Conservation (phyloP, 345 rosid genomes). For the Gynandropsis gynandra region DNA sequence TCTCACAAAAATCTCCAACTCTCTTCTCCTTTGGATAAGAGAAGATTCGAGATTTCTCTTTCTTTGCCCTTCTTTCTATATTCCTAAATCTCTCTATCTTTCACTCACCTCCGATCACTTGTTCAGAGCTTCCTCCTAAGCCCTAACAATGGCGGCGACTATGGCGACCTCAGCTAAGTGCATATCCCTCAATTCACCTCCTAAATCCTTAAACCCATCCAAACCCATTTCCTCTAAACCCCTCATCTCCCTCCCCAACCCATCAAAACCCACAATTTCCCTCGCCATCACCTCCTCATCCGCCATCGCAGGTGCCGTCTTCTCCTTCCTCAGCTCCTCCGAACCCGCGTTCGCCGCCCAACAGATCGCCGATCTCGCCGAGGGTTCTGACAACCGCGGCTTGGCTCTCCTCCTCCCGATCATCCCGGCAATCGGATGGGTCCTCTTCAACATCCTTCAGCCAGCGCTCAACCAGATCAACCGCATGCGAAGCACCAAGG, state of each 20-base stretch:
- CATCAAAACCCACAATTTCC: conserved; percentile 20
- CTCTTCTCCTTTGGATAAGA: conserved; percentile 47
- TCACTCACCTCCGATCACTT: conserved; percentile 1
- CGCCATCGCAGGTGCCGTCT: conserved; percentile 75
- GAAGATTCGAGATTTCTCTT: conserved; percentile 39
- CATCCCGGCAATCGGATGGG: conserved; percentile 87
- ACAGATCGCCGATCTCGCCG: conserved; percentile 64
- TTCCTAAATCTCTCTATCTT: conserved; percentile 18
- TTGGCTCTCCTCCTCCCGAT: conserved; percentile 71
- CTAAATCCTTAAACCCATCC: conserved; percentile 39
- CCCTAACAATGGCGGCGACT: conserved; percentile 53
- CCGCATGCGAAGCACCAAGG: conserved; percentile 62
- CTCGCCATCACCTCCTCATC: conserved; percentile 32
- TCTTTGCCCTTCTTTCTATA: conserved; percentile 29
- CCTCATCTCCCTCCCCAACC: conserved; percentile 20
- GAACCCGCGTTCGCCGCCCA: conserved; percentile 89
- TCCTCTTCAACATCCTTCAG: conserved; percentile 84
- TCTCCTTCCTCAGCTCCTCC: conserved; percentile 54
- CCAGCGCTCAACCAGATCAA: conserved; percentile 87
- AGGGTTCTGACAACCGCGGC: conserved; percentile 86
- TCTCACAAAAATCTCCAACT: conserved; percentile 28
- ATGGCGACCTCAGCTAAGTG: conserved; percentile 70
- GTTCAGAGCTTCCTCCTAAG: no score
- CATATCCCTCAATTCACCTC: conserved; percentile 34
- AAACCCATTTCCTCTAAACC: conserved; percentile 26